Conservation (phyloP, 2,329 filamentous ascomycete genomes). For the Phaeomoniella chlamydospora region DNA sequence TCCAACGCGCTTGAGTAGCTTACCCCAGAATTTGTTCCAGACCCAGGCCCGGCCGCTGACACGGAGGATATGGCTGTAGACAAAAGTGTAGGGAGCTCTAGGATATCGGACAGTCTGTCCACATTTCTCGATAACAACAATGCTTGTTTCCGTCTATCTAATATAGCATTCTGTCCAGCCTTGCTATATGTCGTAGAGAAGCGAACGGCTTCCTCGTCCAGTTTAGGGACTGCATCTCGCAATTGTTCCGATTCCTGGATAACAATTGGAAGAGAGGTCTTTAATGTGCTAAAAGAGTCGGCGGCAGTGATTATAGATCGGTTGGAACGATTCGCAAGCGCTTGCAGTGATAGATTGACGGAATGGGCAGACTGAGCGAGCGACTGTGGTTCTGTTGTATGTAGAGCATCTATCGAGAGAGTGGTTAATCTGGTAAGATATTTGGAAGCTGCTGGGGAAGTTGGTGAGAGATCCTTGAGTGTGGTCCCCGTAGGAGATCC, state of each 20-base stretch:
- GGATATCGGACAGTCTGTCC: conserved; percentile 75
- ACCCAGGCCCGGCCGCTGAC: conserved; percentile 11
- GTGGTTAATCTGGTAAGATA: conserved; percentile 71
- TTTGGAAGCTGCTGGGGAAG: conserved; percentile 26
- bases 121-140: conserved; percentile 74
- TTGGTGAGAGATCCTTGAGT: conserved; percentile 21
- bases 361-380: conserved; percentile 73
- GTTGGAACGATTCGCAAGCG: conserved; percentile 78
- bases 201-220: conserved; percentile 62
- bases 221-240: conserved; percentile 55
- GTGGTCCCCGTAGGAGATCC: conserved; percentile 25
- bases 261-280: conserved; percentile 56
- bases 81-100: conserved; percentile 77
- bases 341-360: conserved; percentile 68
- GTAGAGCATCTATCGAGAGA: conserved; percentile 58
- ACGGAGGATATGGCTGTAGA: conserved; percentile 51
- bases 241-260: conserved; percentile 52
- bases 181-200: conserved; percentile 79
- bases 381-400: conserved; percentile 59
- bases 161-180: conserved; percentile 42
- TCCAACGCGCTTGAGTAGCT: conserved; percentile 86
- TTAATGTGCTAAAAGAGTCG: conserved; percentile 59
- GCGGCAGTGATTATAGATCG: conserved; percentile 71
- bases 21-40: conserved; percentile 34
- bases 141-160: conserved; percentile 63